Conservation (phyloP, 75 land plant species). For the Adiantum capillusveneris region DNA sequence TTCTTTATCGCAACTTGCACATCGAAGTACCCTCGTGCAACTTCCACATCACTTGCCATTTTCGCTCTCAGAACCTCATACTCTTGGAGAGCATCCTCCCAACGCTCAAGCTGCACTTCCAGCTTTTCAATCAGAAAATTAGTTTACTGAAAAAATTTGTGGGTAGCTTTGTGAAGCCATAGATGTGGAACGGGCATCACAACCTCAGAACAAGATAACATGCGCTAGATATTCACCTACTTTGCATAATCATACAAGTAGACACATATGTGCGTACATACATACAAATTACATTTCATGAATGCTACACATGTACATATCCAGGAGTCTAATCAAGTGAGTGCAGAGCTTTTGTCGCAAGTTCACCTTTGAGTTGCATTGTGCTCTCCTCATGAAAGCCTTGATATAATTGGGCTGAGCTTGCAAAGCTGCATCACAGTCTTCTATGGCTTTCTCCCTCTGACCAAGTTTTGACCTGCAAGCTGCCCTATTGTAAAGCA, state of each 20-base stretch:
- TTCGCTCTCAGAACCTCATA: conserved; percentile 69
- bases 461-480: conserved; percentile 72
- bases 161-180: no score
- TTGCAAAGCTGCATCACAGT: conserved; percentile 73
- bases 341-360: no score
- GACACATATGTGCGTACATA: neutral
- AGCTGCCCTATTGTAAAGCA: conserved; percentile 88
- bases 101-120: conserved; percentile 52
- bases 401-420: conserved; percentile 74
- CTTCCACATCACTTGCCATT: conserved; percentile 57
- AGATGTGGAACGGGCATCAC: no score
- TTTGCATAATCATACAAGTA: neutral
- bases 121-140: neutral
- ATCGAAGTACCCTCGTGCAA: conserved; percentile 53
- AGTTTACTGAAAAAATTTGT: neutral
- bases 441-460: conserved; percentile 73
- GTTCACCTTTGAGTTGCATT: conserved; percentile 73
- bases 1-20: conserved; percentile 61
- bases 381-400: conserved; percentile 82
- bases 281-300: no score
- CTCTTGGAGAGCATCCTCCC: no score
- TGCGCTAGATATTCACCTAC: neutral
- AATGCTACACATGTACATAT: no score
- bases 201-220: neutral
- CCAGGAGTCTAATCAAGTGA: no score